Evolutionary conservation across 2,329 filamentous ascomycete species (phyloP), one percentile per base, ranked within the genome.

Genomic region (Fusarium sp.): DNA sequence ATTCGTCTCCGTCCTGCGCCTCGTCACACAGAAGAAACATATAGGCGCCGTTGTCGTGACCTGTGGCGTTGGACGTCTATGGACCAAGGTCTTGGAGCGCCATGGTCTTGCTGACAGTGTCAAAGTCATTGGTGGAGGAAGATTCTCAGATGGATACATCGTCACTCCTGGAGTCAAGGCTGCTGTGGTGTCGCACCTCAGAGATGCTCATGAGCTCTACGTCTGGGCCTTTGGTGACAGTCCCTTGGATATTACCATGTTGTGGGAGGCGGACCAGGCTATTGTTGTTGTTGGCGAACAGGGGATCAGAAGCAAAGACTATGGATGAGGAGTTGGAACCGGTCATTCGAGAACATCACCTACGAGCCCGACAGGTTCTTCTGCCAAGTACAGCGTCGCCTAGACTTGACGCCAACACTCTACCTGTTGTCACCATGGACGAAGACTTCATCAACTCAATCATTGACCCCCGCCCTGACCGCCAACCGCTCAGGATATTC

Each of bases 171-270:
- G 68, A 0, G 79, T 87, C 26, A 92, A 92, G 77, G 85, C 80
- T 4, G 75, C 74, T 1, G 47, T 91, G 30, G 87, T 90, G 2
- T 57, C 58, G 4, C 80, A 76, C 6, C 76, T 91, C 26, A 80
- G 79, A 59, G 32, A 81, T 0, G 24, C 24, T 1, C 70, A 85
- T 45, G 8, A 79, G 0, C 50, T 84, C 83, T 89, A 50, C 85
- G 86, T 91, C 24, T 86, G 82, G 78, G 90, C 88, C 0, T 89
- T 92, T 72, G 89, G 90, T n/a, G 89, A 91, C 73, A 89, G 89
- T 71, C 83, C 83, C 0, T 68, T 91, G 12, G 90, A 92, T 72
- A 44, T 92, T 24, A 78, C 81, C 0, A 92, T 92, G 90, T 72
- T 92, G 18, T 71, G 69, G 6, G 73, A 80, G 39, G 90, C 90